These are phyloP conservation scores for Scedosporium minutisporum DNA, from an alignment of 2,329 filamentous ascomycete genomes.

Conservation along the genomic window DNA sequence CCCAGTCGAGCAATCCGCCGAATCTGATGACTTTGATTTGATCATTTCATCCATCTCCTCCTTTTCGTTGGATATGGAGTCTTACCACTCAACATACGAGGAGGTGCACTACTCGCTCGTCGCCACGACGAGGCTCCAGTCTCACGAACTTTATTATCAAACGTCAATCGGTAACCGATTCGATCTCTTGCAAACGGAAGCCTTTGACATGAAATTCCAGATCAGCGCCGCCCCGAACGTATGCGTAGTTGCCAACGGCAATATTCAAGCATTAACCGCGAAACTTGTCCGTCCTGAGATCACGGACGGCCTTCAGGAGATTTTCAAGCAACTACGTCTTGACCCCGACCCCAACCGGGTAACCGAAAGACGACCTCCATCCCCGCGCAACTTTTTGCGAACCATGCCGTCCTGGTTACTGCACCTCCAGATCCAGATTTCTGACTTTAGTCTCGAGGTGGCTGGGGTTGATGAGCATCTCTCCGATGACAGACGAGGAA, in stretches of 20 bases:
- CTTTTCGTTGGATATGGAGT: conserved; percentile 85
- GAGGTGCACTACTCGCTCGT: conserved; percentile 80
- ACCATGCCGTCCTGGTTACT: conserved; percentile 75
- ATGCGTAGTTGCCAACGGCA: conserved; percentile 69
- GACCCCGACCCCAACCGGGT: conserved; percentile 50
- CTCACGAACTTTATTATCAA: conserved; percentile 90
- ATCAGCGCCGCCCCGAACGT: conserved; percentile 79
- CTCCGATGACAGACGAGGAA: conserved; percentile 69
- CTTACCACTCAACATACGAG: conserved; percentile 80
- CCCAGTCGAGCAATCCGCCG: conserved; percentile 54
- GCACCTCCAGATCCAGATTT: conserved; percentile 74
- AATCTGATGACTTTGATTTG: conserved; percentile 79
- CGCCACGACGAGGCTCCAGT: conserved; percentile 72
- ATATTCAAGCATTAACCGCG: conserved; percentile 75
- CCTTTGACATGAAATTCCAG: conserved; percentile 76
- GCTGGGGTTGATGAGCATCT: conserved; percentile 81
- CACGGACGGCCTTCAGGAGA: conserved; percentile 82
- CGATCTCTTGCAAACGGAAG: conserved; percentile 79
- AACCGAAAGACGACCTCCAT: conserved; percentile 33
- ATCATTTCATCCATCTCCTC: conserved; percentile 94
- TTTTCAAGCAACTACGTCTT: conserved; percentile 71
- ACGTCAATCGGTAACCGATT: conserved; percentile 74
- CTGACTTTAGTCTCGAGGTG: conserved; percentile 82
- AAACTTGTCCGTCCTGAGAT: conserved; percentile 90
- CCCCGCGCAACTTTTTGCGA: conserved; percentile 63